Evolutionary conservation across 2,329 filamentous ascomycete genomes (phyloP).

Genomic region (Exophiala sideris): DNA sequence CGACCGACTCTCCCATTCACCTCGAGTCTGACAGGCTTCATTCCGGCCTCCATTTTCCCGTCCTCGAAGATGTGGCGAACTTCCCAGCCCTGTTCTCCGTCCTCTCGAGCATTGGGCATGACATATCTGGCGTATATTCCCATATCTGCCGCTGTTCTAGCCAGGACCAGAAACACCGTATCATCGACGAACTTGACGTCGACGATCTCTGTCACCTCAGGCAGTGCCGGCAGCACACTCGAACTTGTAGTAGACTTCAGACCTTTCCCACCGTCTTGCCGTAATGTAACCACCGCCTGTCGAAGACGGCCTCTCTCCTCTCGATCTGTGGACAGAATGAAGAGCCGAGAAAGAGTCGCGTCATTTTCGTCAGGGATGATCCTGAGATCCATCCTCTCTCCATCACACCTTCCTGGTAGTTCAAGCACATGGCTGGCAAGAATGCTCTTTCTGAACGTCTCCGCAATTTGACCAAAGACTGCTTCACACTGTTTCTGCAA

Average conservation of each 20-base stretch:
- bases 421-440: slow-evolving; percentile 46
- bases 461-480: slow-evolving; percentile 66
- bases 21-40: slow-evolving; percentile 46
- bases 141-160: slow-evolving; percentile 32
- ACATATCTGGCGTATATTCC: slow-evolving; percentile 11
- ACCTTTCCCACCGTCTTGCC: slow-evolving; percentile 9
- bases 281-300: slow-evolving; percentile 5
- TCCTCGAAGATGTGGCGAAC: slow-evolving; percentile 48
- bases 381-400: slow-evolving; percentile 11
- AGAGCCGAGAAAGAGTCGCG: slow-evolving; percentile 9
- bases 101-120: background rate
- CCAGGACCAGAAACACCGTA: slow-evolving; percentile 58
- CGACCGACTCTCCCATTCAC: slow-evolving; percentile 56
- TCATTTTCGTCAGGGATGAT: slow-evolving; percentile 17
- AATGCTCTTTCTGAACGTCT: slow-evolving; percentile 66
- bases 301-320: slow-evolving; percentile 2
- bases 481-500: slow-evolving; percentile 56
- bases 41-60: slow-evolving; percentile 40
- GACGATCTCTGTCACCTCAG: slow-evolving; percentile 44
- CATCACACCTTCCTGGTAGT: slow-evolving; percentile 8
- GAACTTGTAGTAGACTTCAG: slow-evolving; percentile 2
- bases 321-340: slow-evolving; percentile 3
- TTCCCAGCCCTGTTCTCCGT: slow-evolving; percentile 27
- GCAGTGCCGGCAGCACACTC: background rate
- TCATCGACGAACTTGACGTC: slow-evolving; percentile 69